A percentile compares a stretch with the other conserved stretches of the same genome.
Conservation (phyloP, 495 filamentous ascomycete species). For the Lentithecium fluviatile region DNA sequence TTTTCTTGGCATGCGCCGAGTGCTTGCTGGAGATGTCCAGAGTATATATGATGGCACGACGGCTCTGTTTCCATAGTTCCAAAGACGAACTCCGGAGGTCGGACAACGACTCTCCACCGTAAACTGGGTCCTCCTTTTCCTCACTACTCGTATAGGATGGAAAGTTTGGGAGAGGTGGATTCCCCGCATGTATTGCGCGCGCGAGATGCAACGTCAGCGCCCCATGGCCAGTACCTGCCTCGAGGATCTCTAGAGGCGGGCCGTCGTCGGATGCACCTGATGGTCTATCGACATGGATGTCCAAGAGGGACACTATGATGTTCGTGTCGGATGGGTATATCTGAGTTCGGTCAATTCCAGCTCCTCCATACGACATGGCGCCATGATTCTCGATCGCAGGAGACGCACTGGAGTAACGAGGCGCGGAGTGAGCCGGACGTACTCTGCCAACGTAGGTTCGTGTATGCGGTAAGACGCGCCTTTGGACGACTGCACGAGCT, state of each 20-base stretch:
- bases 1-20: constrained; percentile 58
- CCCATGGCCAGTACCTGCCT: constrained; percentile 79
- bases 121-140: constrained; percentile 26
- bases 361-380: not conserved
- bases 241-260: constrained; percentile 64
- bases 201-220: constrained; percentile 70
- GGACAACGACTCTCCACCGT: constrained; percentile 24
- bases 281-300: constrained; percentile 58
- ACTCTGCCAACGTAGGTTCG: constrained; percentile 68
- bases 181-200: constrained; percentile 73
- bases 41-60: constrained; percentile 68
- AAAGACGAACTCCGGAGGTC: constrained; percentile 23
- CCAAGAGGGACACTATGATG: constrained; percentile 69
- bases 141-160: constrained; percentile 14
- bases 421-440: constrained; percentile 61
- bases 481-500: constrained; percentile 54
- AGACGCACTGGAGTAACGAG: constrained; percentile 67
- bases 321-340: constrained; percentile 72
- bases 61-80: constrained; percentile 50
- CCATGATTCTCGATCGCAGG: not conserved
- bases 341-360: constrained; percentile 45
- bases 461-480: constrained; percentile 53
- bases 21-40: constrained; percentile 61
- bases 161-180: constrained; percentile 46
- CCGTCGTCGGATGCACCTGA: constrained; percentile 38